These are phyloP conservation scores for Curvularia spicifera DNA, from an alignment of 2,329 filamentous ascomycete species.

Conservation along the genomic window DNA sequence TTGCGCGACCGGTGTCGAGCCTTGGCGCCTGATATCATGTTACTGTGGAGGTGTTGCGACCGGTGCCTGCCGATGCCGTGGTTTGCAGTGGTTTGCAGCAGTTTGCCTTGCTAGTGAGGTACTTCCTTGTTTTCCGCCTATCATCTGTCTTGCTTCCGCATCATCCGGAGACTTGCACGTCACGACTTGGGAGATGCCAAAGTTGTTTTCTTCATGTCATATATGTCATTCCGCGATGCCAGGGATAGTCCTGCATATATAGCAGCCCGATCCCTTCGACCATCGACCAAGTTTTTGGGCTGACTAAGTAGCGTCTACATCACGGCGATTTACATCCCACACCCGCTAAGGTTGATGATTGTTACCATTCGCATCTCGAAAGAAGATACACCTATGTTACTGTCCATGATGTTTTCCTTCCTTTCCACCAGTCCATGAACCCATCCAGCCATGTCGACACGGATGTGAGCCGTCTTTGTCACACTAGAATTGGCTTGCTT, in stretches of 20 bases:
- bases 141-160: conserved; percentile 5
- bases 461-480: not conserved
- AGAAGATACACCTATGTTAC: too few relatives aligned
- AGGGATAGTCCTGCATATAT: not conserved
- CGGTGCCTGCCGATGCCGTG: conserved; percentile 2
- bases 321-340: not conserved
- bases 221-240: not conserved
- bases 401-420: too few relatives aligned
- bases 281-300: not conserved
- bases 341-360: not conserved
- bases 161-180: conserved; percentile 6
- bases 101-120: conserved; percentile 1
- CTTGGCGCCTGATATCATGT: conserved; percentile 1
- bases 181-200: not conserved
- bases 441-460: not conserved
- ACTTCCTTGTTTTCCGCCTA: not conserved
- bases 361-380: not conserved
- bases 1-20: not conserved
- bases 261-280: not conserved
- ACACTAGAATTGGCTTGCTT: not conserved
- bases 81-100: conserved; percentile 9
- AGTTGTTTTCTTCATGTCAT: not conserved
- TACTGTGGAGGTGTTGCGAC: not conserved
- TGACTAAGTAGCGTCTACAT: not conserved
- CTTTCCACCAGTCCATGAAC: not conserved